A percentile compares a stretch with the other conserved stretches of the same genome.
phyloP scores from a whole-genome alignment of 805 yeast genomes.

The Sungouiozyma intestinalis region DNA sequence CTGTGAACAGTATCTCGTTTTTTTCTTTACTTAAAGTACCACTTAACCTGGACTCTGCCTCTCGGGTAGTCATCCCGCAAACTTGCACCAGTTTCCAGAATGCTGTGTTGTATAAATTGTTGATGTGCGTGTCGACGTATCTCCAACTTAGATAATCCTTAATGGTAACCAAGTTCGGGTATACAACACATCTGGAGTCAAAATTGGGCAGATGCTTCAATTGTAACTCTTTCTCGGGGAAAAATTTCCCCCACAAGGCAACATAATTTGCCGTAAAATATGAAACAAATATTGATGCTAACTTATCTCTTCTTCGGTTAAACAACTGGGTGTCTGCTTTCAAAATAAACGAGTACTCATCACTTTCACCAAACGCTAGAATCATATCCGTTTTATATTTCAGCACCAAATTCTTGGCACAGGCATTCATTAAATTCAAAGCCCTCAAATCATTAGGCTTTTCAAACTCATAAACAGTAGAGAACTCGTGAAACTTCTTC shows the following conservation, averaged over 20 bases:
- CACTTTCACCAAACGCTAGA: slow-evolving; percentile 89
- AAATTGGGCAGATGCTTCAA: slow-evolving; percentile 64
- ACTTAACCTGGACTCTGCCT: slow-evolving; percentile 65
- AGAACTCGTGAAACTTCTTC: slow-evolving; percentile 82
- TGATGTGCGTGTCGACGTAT: slow-evolving; percentile 93
- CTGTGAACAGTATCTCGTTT: slow-evolving; percentile 71
- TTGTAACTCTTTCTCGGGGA: slow-evolving; percentile 41
- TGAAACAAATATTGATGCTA: slow-evolving; percentile 73
- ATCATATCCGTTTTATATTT: slow-evolving; percentile 58
- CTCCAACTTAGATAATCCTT: slow-evolving; percentile 90
- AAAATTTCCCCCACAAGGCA: slow-evolving; percentile 51
- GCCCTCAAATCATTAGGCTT: slow-evolving; percentile 87
- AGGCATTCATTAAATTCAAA: slow-evolving; percentile 64
- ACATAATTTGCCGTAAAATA: slow-evolving; percentile 71
- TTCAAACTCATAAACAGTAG: slow-evolving; percentile 57
- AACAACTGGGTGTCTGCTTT: slow-evolving; percentile 54
- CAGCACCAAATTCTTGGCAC: slow-evolving; percentile 58
- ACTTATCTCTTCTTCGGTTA: slow-evolving; percentile 72
- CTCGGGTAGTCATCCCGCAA: slow-evolving; percentile 62
- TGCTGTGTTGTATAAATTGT: slow-evolving; percentile 84
- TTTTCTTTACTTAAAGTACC: slow-evolving; percentile 81
- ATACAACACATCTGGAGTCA: slow-evolving; percentile 82
- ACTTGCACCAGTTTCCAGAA: slow-evolving; percentile 77
- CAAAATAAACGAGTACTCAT: slow-evolving; percentile 81
- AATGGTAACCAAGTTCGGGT: slow-evolving; percentile 53